phyloP scores from a whole-genome alignment of 495 filamentous ascomycete genomes.

The Podospora bellae-mahoneyi region DNA sequence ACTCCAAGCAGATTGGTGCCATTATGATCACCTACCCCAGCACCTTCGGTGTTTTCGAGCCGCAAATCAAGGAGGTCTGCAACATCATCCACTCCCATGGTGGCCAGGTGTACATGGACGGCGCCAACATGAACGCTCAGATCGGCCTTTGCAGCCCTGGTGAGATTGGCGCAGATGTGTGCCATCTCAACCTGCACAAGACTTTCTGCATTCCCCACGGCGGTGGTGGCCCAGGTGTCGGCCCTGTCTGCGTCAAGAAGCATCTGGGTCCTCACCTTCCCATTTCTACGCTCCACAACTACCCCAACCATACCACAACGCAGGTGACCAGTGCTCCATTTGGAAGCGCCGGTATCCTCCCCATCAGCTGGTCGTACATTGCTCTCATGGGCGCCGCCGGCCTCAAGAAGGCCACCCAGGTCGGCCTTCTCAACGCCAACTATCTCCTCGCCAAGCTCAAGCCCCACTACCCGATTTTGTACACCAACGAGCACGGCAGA shows the following conservation, averaged over 20 bases:
- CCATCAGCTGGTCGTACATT: constrained; percentile 97
- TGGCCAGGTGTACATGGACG: constrained; percentile 98
- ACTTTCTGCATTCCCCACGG: constrained; percentile 99
- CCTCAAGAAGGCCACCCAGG: constrained; percentile 90
- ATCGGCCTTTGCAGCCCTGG: constrained; percentile 96
- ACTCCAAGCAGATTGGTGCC: constrained; percentile 80
- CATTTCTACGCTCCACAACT: constrained; percentile 54
- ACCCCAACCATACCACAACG: constrained; percentile 26
- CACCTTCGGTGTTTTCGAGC: constrained; percentile 96
- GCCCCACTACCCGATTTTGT: constrained; percentile 84
- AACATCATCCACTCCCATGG: constrained; percentile 82
- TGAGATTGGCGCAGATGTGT: constrained; percentile 96
- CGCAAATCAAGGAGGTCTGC: constrained; percentile 81
- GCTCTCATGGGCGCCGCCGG: constrained; percentile 91
- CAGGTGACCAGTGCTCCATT: constrained; percentile 80
- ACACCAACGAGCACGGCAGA: constrained; percentile 81
- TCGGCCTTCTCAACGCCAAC: constrained; percentile 94
- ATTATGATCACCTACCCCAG: constrained; percentile 99
- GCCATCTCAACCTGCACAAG: constrained; percentile 97
- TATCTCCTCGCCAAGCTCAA: constrained; percentile 93
- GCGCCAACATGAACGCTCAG: constrained; percentile 98
- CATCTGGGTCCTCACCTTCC: constrained; percentile 80
- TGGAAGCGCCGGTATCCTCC: constrained; percentile 90
- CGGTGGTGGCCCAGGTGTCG: constrained; percentile 91
- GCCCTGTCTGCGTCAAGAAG: constrained; percentile 87